Evolutionary conservation across 257 asterid genomes (phyloP).

Genomic region (Solanum okadae): DNA sequence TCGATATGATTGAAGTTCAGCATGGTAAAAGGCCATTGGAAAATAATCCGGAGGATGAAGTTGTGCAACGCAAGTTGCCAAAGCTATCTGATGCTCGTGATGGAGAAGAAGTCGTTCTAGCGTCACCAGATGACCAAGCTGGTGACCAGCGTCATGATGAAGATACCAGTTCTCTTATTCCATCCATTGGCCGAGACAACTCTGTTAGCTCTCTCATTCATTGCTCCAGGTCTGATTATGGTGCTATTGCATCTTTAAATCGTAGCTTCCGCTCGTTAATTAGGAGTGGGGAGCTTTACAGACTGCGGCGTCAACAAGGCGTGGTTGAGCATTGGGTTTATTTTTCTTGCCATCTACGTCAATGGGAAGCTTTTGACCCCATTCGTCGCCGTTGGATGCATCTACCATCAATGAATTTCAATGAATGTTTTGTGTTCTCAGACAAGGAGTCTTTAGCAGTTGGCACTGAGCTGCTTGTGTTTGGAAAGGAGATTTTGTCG

Average conservation of each 20-base stretch:
- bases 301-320: conserved; percentile 45
- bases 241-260: conserved; percentile 68
- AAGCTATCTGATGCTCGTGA: conserved; percentile 26
- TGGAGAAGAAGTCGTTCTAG: conserved; percentile 8
- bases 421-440: conserved; percentile 60
- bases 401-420: conserved; percentile 63
- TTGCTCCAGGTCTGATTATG: conserved; percentile 87
- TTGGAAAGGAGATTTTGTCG: conserved; percentile 57
- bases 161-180: conserved; percentile 58
- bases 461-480: conserved; percentile 96
- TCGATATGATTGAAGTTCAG: conserved; percentile 32
- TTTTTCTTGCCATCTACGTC: conserved; percentile 80
- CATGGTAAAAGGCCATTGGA: conserved; percentile 49
- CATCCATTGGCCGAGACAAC: conserved; percentile 77
- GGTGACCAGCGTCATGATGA: neutral
- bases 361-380: conserved; percentile 98
- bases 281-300: conserved; percentile 65
- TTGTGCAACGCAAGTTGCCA: conserved; percentile 21
- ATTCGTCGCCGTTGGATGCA: conserved; percentile 82
- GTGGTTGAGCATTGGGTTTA: conserved; percentile 95
- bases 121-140: conserved; percentile 10
- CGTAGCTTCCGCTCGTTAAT: conserved; percentile 62
- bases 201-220: conserved; percentile 63
- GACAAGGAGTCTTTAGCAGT: conserved; percentile 95
- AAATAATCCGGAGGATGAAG: conserved; percentile 30